These are phyloP conservation scores for Komagataea norvegica DNA, from an alignment of 1,139 yeast species.

Conservation along the genomic window DNA sequence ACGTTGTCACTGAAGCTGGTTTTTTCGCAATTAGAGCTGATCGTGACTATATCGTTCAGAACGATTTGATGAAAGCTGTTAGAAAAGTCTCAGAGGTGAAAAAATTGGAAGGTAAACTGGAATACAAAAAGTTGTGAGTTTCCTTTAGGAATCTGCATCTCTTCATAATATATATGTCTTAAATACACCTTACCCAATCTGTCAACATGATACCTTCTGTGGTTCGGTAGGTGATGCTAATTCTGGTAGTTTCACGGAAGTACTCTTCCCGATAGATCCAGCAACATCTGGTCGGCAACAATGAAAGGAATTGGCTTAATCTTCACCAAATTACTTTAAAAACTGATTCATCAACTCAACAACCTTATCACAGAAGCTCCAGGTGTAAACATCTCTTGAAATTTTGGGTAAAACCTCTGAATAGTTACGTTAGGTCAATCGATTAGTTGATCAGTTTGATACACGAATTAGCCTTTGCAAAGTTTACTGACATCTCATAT, in stretches of 20 bases:
- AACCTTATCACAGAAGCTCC: constrained; percentile 72
- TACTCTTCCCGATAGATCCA: constrained; percentile 62
- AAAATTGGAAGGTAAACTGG: constrained; percentile 94
- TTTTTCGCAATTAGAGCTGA: constrained; percentile 98
- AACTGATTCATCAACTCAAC: constrained; percentile 65
- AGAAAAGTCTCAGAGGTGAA: constrained; percentile 96
- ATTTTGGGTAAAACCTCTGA: constrained; percentile 52
- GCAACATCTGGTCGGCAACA: constrained; percentile 75
- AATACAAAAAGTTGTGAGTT: constrained; percentile 68
- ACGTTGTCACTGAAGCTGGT: constrained; percentile 98
- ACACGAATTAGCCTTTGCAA: constrained; percentile 54
- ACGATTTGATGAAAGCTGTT: constrained; percentile 96
- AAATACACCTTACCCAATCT: constrained; percentile 35
- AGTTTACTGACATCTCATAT: constrained; percentile 36
- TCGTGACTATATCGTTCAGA: constrained; percentile 88
- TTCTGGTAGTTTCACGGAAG: constrained; percentile 50
- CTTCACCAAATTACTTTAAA: constrained; percentile 49
- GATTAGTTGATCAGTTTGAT: constrained; percentile 56
- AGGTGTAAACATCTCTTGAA: constrained; percentile 63
- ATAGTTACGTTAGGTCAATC: constrained; percentile 45
- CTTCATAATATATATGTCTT: background rate
- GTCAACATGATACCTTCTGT: constrained; percentile 33
- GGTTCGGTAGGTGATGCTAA: constrained; percentile 12
- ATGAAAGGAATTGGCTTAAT: constrained; percentile 58
- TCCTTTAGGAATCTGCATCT: background rate